Evolutionary conservation across 2,329 filamentous ascomycete species (phyloP).

Genomic region (Diplocarpon mali): DNA sequence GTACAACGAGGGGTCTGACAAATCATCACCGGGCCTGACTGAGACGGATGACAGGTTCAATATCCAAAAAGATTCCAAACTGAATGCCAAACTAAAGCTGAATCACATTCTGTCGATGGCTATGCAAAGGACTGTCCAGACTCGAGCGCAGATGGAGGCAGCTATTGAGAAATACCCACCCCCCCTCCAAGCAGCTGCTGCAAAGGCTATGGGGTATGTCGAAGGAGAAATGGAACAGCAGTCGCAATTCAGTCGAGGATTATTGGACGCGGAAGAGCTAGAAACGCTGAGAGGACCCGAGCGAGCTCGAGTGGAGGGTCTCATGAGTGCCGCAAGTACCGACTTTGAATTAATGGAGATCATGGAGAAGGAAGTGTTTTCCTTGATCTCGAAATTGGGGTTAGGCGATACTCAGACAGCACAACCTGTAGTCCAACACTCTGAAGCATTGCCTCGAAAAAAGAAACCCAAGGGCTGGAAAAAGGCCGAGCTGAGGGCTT

Average conservation of each 20-base stretch:
- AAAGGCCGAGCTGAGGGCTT: constrained; percentile 2
- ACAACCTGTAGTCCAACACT: not conserved
- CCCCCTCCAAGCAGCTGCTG: constrained; percentile 23
- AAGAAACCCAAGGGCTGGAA: constrained; percentile 8
- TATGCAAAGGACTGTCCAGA: constrained; percentile 4
- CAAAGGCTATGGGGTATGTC: constrained; percentile 22
- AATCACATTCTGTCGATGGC: constrained; percentile 15
- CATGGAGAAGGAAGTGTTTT: constrained; percentile 57
- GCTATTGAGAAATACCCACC: constrained; percentile 23
- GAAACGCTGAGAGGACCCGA: constrained; percentile 32
- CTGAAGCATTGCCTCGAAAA: not conserved
- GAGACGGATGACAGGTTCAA: too few relatives aligned
- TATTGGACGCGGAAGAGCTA: constrained; percentile 2
- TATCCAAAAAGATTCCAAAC: not conserved
- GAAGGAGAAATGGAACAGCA: constrained; percentile 7
- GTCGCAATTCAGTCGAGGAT: not conserved
- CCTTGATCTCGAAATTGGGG: constrained; percentile 44
- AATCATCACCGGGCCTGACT: too few relatives aligned
- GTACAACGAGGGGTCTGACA: too few relatives aligned
- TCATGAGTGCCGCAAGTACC: constrained; percentile 43
- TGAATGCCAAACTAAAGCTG: constrained; percentile 14
- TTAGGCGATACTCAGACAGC: constrained; percentile 29
- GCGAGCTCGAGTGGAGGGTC: constrained; percentile 38
- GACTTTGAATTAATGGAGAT: constrained; percentile 58
- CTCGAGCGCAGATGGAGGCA: constrained; percentile 9